A percentile compares a stretch with the other conserved stretches of the same genome.
phyloP scores from a whole-genome alignment of 2,329 filamentous ascomycete species.

The Paradendryphiella salina region DNA sequence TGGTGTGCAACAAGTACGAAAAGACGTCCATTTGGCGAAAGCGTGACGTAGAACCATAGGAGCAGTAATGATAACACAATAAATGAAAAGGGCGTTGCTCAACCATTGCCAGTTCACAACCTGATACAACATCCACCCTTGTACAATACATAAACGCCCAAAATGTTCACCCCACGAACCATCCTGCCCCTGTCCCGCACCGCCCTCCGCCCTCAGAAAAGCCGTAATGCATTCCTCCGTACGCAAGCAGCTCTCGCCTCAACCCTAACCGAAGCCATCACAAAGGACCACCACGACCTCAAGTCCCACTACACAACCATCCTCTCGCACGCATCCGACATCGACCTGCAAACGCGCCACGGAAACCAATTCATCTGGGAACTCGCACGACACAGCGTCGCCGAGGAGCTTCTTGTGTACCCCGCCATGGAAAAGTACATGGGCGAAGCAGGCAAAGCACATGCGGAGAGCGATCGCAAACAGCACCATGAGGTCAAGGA shows the following conservation, averaged over 20 bases:
- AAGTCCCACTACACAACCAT: constrained; percentile 45
- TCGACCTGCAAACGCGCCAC: constrained; percentile 51
- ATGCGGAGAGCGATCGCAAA: constrained; percentile 40
- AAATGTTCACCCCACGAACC: background rate
- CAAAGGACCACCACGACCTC: constrained; percentile 49
- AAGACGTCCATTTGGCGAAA: constrained; percentile 1
- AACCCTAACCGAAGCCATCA: constrained; percentile 34
- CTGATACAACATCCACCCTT: background rate
- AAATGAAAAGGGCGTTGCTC: background rate
- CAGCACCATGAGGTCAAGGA: constrained; percentile 43
- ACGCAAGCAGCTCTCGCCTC: background rate
- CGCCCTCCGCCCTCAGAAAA: constrained; percentile 4
- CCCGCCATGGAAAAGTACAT: constrained; percentile 46
- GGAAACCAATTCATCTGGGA: constrained; percentile 60
- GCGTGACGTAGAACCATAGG: background rate
- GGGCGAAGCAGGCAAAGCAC: constrained; percentile 32
- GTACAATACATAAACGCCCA: background rate
- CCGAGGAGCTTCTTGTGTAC: constrained; percentile 53
- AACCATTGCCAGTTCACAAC: background rate
- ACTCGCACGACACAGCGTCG: constrained; percentile 56
- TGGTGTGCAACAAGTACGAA: background rate
- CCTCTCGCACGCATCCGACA: constrained; percentile 25
- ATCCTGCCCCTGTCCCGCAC: constrained; percentile 13
- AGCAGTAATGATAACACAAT: background rate
- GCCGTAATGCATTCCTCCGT: background rate